Evolutionary conservation across 257 asterid species (phyloP).

Genomic region (Solanum sejunctum): DNA sequence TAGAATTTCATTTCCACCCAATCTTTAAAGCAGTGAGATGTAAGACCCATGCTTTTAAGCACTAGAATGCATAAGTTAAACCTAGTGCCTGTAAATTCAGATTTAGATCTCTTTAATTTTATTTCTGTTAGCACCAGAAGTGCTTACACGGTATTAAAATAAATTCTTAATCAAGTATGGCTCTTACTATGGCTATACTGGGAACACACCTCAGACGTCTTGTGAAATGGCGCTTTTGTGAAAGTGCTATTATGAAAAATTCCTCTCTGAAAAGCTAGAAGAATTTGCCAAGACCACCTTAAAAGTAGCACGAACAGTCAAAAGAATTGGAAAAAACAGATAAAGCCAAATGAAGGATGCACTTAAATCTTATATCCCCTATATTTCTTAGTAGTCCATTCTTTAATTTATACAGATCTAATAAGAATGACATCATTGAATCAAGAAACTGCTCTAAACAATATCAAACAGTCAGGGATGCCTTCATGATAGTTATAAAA

Average conservation of each 20-base stretch:
- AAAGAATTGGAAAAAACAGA: not conserved
- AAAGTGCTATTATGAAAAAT: not conserved
- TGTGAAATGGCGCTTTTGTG: not conserved
- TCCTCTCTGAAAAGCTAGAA: not conserved
- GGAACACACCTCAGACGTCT: not conserved
- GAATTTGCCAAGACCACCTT: not conserved
- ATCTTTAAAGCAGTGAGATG: not conserved
- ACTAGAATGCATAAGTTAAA: not conserved
- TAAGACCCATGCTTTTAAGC: not conserved
- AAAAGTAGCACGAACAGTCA: not conserved
- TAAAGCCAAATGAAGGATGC: not conserved
- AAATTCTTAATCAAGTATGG: not conserved
- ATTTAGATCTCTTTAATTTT: not conserved
- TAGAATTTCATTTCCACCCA: not conserved
- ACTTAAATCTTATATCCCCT: not conserved
- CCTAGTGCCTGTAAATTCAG: not conserved
- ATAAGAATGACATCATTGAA: not conserved
- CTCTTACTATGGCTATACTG: not conserved
- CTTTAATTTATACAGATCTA: not conserved
- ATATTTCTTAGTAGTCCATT: not conserved
- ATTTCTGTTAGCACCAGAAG: not conserved
- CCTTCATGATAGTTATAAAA: not conserved
- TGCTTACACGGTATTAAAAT: not conserved
- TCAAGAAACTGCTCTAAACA: not conserved
- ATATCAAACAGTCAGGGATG: not conserved